Base-by-base conservation (phyloP, 148 eudicot genomes). In the Rhododendron williamsianum region DNA sequence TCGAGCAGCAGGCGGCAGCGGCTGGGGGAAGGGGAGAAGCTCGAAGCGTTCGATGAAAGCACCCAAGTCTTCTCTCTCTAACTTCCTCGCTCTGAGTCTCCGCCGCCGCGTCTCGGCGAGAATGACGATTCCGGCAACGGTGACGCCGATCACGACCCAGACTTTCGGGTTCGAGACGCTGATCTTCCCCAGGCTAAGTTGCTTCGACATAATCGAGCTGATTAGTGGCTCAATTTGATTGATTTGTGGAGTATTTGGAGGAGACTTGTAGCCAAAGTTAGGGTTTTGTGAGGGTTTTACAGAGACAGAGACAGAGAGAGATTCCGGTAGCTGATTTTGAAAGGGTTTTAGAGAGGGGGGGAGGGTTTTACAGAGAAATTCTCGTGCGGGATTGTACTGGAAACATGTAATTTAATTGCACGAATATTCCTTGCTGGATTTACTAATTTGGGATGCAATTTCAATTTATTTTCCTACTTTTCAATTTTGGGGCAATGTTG, bases 1-100 rank as follows among this genome's bases (percentile, higher is more conserved):
- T 45, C 89, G 91, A 80, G 98, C 95, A 10, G 98, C 95, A 4
- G 98, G 98, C 38, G 98, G 98, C 1, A 94, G 98, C 35, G 98
- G 98, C 76, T 92, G 98, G 83, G 95, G 92, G 80, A 89, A 94
- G 4, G 98, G 96, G 6, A 88, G 87, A 43, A 96, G 82, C 87
- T 92, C 91, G 79, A 96, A 93, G 4, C 92, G 91, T 67, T 94
- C 93, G 38, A 94, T 78, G 84, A 96, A 96, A 3, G 94, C 98
- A 3, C 98, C 98, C 18, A 88, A 93, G 81, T 94, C 96, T 77
- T 89, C 89, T n/a, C 83, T 87, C 21, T 89, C 86, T 21, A 84
- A 46, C 58, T 84, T 78, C 78, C 60, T 85, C 52, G 88, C 83
- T 60, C 83, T 90, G 36, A 88, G 86, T 21, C 91, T 89, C 81